phyloP scores from a whole-genome alignment of 1,284 basidiomycete genomes.

The Trichosporon inkin region DNA sequence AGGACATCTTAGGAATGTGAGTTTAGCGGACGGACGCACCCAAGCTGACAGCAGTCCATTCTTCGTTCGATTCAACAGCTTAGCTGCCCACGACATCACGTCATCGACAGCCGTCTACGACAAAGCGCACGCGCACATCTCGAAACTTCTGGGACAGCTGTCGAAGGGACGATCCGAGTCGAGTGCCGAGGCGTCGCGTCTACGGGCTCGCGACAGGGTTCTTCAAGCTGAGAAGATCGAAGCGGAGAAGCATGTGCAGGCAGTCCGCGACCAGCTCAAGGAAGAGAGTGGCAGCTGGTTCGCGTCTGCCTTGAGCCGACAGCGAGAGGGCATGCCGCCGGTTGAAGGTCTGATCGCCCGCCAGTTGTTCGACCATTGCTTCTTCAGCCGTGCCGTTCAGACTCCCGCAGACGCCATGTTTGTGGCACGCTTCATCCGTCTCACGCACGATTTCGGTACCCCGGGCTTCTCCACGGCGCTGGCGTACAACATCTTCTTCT shows the following conservation, averaged over 20 bases:
- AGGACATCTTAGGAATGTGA: constrained; percentile 27
- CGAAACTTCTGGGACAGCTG: constrained; percentile 42
- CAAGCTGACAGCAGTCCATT: constrained; percentile 58
- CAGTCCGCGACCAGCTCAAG: constrained; percentile 60
- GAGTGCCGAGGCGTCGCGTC: constrained; percentile 24
- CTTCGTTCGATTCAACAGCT: constrained; percentile 91
- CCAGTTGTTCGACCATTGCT: constrained; percentile 67
- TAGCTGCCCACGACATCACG: constrained; percentile 79
- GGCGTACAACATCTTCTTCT: constrained; percentile 82
- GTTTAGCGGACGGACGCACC: background rate
- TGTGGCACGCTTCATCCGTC: constrained; percentile 83
- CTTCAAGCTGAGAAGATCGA: constrained; percentile 38
- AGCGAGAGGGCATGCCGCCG: constrained; percentile 8
- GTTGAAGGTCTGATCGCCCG: constrained; percentile 1
- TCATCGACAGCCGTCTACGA: constrained; percentile 56
- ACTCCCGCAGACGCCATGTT: constrained; percentile 96
- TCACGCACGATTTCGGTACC: constrained; percentile 79
- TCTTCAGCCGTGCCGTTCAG: constrained; percentile 83
- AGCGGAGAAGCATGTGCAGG: constrained; percentile 53
- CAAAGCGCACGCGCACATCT: constrained; percentile 47
- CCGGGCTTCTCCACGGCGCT: constrained; percentile 79
- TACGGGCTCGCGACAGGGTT: constrained; percentile 31
- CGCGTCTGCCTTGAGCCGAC: constrained; percentile 51
- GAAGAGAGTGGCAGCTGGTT: constrained; percentile 91
- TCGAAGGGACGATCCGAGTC: constrained; percentile 27